Conservation (phyloP, 2,329 filamentous ascomycete species). For the Clarireedia homoeocarpa region DNA sequence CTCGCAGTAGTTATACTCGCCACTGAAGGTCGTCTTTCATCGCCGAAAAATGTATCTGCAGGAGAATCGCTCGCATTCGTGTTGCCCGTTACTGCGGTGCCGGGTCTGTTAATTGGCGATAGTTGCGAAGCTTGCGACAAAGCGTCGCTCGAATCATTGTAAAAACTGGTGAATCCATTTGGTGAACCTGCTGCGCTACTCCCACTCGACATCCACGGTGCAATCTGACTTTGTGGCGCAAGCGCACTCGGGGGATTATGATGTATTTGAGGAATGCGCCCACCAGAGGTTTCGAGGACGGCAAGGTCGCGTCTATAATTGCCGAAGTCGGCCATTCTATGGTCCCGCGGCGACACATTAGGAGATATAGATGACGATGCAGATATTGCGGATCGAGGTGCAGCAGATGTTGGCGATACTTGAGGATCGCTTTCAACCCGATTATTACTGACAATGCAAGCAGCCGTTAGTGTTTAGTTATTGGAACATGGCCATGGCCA, state of each 20-base stretch:
- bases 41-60: conserved; percentile 52
- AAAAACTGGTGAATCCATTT: conserved; percentile 49
- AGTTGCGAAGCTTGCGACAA: conserved; percentile 57
- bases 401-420: conserved; percentile 27
- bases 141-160: conserved; percentile 68
- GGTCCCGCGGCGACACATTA: conserved; percentile 29
- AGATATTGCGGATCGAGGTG: conserved; percentile 20
- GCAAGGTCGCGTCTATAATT: conserved; percentile 67
- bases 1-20: conserved; percentile 83
- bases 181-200: conserved; percentile 26
- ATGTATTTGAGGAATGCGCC: conserved; percentile 50
- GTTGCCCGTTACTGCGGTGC: conserved; percentile 35
- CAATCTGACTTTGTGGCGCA: conserved; percentile 39
- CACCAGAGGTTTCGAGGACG: conserved; percentile 55
- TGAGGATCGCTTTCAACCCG: conserved; percentile 28
- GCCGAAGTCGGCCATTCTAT: conserved; percentile 44
- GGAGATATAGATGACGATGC: conserved; percentile 23
- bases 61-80: conserved; percentile 50
- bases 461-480: conserved; percentile 25
- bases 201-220: conserved; percentile 47
- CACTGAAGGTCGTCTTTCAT: conserved; percentile 77
- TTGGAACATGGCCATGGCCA: conserved; percentile 24
- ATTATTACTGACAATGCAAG: conserved; percentile 24
- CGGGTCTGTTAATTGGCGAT: conserved; percentile 60
- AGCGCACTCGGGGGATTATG: conserved; percentile 48